Evolutionary conservation across 2,329 filamentous ascomycete species (phyloP).

Genomic region (Venturia pyrina): DNA sequence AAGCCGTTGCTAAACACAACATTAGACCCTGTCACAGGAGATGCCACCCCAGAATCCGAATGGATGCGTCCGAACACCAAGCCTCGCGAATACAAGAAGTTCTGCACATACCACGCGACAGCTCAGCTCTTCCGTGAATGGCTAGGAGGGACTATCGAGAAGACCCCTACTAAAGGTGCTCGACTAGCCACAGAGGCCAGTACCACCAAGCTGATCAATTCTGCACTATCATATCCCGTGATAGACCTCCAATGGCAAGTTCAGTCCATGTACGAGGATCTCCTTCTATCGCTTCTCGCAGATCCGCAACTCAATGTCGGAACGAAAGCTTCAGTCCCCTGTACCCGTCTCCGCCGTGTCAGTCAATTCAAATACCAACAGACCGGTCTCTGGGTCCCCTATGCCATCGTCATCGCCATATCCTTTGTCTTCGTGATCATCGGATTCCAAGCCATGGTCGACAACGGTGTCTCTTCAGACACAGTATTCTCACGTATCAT

Average conservation of each 20-base stretch:
- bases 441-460: slow-evolving; percentile 23
- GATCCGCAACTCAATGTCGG: slow-evolving; percentile 21
- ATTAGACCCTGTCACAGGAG: slow-evolving; percentile 11
- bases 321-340: neutral
- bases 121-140: slow-evolving; percentile 25
- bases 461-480: slow-evolving; percentile 27
- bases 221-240: slow-evolving; percentile 21
- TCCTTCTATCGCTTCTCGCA: slow-evolving; percentile 26
- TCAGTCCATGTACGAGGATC: slow-evolving; percentile 27
- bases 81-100: slow-evolving; percentile 21
- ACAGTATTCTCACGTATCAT: slow-evolving; percentile 28
- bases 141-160: slow-evolving; percentile 23
- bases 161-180: neutral
- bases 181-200: slow-evolving; percentile 21
- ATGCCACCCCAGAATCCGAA: slow-evolving; percentile 17
- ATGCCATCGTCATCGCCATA: slow-evolving; percentile 23
- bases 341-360: slow-evolving; percentile 18
- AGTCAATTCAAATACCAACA: slow-evolving; percentile 25
- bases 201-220: slow-evolving; percentile 24
- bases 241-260: slow-evolving; percentile 21
- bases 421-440: slow-evolving; percentile 23
- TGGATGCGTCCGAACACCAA: slow-evolving; percentile 20
- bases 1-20: slow-evolving; percentile 23
- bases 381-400: slow-evolving; percentile 26
- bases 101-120: slow-evolving; percentile 24